Base-by-base conservation (phyloP, 345 rosid species). In the Hypericum perforatum region DNA sequence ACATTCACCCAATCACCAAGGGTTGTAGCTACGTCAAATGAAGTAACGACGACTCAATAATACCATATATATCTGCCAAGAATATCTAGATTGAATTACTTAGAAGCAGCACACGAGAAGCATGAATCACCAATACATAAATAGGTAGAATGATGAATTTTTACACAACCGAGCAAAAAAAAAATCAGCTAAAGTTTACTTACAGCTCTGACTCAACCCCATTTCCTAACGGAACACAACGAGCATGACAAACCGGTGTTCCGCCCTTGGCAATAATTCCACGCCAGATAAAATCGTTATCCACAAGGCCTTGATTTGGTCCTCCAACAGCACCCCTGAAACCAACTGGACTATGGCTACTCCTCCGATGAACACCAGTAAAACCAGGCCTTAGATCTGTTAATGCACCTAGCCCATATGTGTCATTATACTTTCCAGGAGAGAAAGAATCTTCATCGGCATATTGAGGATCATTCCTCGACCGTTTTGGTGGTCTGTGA, bases 211-310 rank as follows among this genome's bases (percentile, higher is more conserved):
- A 60, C 29, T 64, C 78, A 46, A 73, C 67, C 56, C 79, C 76
- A 60, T 73, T 78, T 44, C 82, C 85, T 5, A 76, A 54, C 39
- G 82, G 85, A 42, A 84, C 75, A 58, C 92, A 84, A 56, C 92
- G 85, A 45, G 87, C 85, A 61, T 67, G 76, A 61, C 92, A 84
- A 56, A 84, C 87, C 46, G 81, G 81, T 6, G 81, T 81, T 66
- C 92, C 92, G 56, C 92, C 92, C 72, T 84, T 84, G 6, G 86
- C 87, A 71, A 84, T 75, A 41, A 75, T 56, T 37, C 92, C 92
- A 29, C 92, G 76, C 92, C 92, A 84, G 43, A 78, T 77, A 65
- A 29, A 76, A 69, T 85, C 94, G 63, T 56, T 42, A 71, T 72
- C 87, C 57, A 67, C 41, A 57, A 42, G 58, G 15, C 60, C 73